Percentiles rank a stretch among this genome's conserved stretches.
Conservation (phyloP, 1,284 basidiomycete species). For the Volvariella surrecta region DNA sequence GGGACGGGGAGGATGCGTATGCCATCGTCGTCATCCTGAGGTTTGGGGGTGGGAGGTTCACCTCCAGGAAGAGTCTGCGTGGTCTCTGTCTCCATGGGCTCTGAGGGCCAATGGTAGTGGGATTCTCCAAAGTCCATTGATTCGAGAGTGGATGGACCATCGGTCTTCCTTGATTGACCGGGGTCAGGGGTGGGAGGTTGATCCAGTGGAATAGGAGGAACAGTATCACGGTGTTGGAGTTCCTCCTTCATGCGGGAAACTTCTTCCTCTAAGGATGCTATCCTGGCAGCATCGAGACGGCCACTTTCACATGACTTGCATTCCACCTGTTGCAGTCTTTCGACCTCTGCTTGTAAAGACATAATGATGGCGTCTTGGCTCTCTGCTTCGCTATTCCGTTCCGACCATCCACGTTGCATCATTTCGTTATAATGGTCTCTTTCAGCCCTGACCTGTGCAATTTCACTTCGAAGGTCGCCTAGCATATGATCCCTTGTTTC, state of each 20-base stretch:
- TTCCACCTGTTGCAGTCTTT: neutral
- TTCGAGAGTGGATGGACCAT: too few species aligned
- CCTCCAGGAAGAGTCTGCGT: too few species aligned
- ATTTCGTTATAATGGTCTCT: neutral
- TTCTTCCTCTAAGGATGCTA: neutral
- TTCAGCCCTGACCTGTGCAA: neutral
- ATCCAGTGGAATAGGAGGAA: too few species aligned
- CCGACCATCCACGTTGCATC: neutral
- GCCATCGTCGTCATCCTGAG: too few species aligned
- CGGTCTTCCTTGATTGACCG: too few species aligned
- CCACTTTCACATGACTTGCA: neutral
- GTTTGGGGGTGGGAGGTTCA: too few species aligned
- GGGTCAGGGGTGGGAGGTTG: too few species aligned
- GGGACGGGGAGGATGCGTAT: too few species aligned
- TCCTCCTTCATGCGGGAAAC: neutral
- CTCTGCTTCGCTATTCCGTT: neutral
- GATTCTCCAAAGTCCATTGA: too few species aligned
- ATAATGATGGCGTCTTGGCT: neutral
- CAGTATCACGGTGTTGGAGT: too few species aligned
- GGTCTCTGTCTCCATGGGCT: too few species aligned
- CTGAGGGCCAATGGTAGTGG: too few species aligned
- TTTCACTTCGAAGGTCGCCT: neutral
- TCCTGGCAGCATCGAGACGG: neutral
- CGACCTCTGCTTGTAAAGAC: neutral
- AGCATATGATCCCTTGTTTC: constrained; percentile 11